Evolutionary conservation across 1,284 basidiomycete genomes (phyloP).

Genomic region (Bondarzewia mesenterica): DNA sequence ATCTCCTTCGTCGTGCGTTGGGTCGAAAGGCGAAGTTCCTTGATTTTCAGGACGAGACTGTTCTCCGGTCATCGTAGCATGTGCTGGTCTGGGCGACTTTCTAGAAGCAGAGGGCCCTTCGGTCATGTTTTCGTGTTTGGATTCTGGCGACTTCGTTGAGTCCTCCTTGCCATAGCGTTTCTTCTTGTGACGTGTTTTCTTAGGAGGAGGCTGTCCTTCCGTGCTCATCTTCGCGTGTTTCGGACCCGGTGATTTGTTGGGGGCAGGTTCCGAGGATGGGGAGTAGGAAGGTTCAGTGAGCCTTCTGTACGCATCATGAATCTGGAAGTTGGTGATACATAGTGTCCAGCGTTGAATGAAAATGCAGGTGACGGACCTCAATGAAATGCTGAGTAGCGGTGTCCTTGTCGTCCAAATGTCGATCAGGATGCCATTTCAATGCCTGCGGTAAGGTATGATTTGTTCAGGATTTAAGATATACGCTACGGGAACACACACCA

Average conservation of each 20-base stretch:
- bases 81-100: background rate
- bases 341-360: background rate
- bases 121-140: background rate
- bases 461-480: constrained; percentile 10
- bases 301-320: constrained; percentile 21
- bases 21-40: too few species aligned
- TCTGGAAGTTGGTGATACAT: constrained; percentile 10
- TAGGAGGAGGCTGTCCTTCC: background rate
- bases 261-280: constrained; percentile 6
- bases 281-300: constrained; percentile 7
- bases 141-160: background rate
- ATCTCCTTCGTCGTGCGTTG: background rate
- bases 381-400: constrained; percentile 65
- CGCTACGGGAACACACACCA: constrained; percentile 34
- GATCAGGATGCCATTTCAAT: constrained; percentile 89
- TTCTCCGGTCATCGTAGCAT: background rate
- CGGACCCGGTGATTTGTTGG: background rate
- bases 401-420: constrained; percentile 46
- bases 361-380: constrained; percentile 37
- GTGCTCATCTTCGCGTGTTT: background rate
- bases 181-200: background rate
- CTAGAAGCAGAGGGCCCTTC: background rate
- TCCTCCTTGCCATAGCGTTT: background rate
- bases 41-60: background rate
- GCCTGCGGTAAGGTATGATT: constrained; percentile 38